phyloP scores from a whole-genome alignment of 164 flowering plant genomes.

The Annona cherimola region DNA sequence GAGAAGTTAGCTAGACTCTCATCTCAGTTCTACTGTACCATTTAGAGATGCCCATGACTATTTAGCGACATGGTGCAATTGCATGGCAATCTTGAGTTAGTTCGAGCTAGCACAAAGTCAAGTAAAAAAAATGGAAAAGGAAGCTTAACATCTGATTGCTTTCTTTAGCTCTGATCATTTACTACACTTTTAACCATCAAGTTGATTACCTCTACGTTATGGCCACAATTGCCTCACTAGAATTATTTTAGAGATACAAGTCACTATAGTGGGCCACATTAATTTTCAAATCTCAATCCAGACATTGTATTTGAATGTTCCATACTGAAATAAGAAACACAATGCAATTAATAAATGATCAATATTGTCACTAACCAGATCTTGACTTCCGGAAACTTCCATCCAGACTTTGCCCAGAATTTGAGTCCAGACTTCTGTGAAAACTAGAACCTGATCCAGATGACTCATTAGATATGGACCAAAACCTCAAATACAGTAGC shows the following conservation, averaged over 20 bases:
- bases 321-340: not conserved
- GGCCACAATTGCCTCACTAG: too few relatives aligned
- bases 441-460: conserved; percentile 42
- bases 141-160: not conserved
- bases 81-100: not conserved
- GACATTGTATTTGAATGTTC: not conserved
- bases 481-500: not conserved
- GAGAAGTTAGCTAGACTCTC: not conserved
- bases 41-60: not conserved
- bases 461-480: not conserved
- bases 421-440: conserved; percentile 34
- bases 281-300: not conserved
- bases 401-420: conserved; percentile 46
- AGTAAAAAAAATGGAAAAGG: too few relatives aligned
- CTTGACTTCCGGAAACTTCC: conserved; percentile 59
- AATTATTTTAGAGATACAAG: too few relatives aligned
- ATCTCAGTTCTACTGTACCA: not conserved
- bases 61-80: not conserved
- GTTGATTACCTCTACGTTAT: not conserved
- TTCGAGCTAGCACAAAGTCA: too few relatives aligned
- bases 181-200: not conserved
- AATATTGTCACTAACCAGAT: conserved; percentile 39
- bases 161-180: not conserved
- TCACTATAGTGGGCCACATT: not conserved
- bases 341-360: not conserved